Percentiles rank a stretch among this genome's conserved stretches.
Evolutionary conservation across 441 rosid species (phyloP).

Genomic region (Francoa sonchifolia): DNA sequence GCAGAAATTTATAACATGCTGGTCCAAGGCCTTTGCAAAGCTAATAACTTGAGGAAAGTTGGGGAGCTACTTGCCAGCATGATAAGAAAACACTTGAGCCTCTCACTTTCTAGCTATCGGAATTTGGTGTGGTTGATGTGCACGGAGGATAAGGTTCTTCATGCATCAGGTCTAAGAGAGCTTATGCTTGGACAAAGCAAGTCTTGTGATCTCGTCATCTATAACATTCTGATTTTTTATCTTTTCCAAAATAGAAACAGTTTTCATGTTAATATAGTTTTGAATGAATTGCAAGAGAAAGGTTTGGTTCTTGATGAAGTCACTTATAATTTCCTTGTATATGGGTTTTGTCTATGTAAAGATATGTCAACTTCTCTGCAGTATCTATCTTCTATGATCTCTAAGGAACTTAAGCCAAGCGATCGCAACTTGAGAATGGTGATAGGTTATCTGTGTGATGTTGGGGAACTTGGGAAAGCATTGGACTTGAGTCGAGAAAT

Average conservation of each 20-base stretch:
- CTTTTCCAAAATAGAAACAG: slow-evolving; percentile 28
- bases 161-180: slow-evolving; percentile 38
- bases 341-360: slow-evolving; percentile 39
- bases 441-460: slow-evolving; percentile 25
- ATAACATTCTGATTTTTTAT: slow-evolving; percentile 49
- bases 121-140: slow-evolving; percentile 38
- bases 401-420: slow-evolving; percentile 40
- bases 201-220: slow-evolving; percentile 17
- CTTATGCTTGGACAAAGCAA: slow-evolving; percentile 28
- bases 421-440: slow-evolving; percentile 42
- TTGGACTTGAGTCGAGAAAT: slow-evolving; percentile 41
- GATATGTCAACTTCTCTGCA: slow-evolving; percentile 26
- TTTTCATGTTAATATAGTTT: slow-evolving; percentile 20
- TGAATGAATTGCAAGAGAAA: slow-evolving; percentile 35
- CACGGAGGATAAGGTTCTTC: slow-evolving; percentile 21
- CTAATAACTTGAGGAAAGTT: slow-evolving; percentile 26
- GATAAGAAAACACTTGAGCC: slow-evolving; percentile 28
- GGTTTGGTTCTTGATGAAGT: slow-evolving; percentile 37
- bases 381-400: slow-evolving; percentile 49
- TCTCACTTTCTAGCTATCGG: slow-evolving; percentile 38
- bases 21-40: slow-evolving; percentile 38
- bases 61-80: slow-evolving; percentile 31
- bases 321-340: slow-evolving; percentile 52
- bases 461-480: slow-evolving; percentile 33
- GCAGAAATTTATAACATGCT: slow-evolving; percentile 24